Evolutionary conservation across 192 early-diverging fungal genomes (phyloP).

Genomic region (Tieghemiomyces parasiticus): DNA sequence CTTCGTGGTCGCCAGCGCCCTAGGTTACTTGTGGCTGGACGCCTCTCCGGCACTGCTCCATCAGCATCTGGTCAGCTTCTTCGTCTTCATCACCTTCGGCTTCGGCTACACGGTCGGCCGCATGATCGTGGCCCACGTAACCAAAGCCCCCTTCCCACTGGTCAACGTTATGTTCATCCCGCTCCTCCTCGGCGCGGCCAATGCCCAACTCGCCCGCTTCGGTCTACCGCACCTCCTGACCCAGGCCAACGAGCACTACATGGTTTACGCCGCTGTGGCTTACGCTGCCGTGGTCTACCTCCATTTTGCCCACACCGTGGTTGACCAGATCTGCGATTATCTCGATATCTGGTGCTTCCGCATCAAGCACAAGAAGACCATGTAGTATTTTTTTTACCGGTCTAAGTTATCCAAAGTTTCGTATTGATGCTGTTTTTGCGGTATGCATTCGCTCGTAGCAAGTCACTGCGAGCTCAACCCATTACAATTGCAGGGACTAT

Average conservation of each 20-base stretch:
- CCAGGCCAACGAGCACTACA: slow-evolving; percentile 30
- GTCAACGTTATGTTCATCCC: slow-evolving; percentile 47
- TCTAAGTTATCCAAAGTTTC: too few relatives aligned
- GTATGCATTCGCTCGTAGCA: too few relatives aligned
- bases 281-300: slow-evolving; percentile 44
- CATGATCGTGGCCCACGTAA: slow-evolving; percentile 77
- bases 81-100: slow-evolving; percentile 49
- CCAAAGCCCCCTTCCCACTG: slow-evolving; percentile 67
- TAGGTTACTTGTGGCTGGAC: slow-evolving; percentile 47
- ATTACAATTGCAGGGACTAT: too few relatives aligned
- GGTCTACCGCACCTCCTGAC: slow-evolving; percentile 33
- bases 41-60: slow-evolving; percentile 47
- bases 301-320: slow-evolving; percentile 52
- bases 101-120: slow-evolving; percentile 71
- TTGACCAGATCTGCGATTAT: slow-evolving; percentile 55
- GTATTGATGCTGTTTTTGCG: too few relatives aligned
- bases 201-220: slow-evolving; percentile 31
- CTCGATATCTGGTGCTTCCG: slow-evolving; percentile 68
- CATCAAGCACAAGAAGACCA: slow-evolving; percentile 58
- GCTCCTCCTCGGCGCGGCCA: slow-evolving; percentile 40
- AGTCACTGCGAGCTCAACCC: too few relatives aligned
- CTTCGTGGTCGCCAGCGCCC: slow-evolving; percentile 30
- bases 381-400: slow-evolving; percentile 10
- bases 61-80: slow-evolving; percentile 52
- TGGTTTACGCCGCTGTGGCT: slow-evolving; percentile 37